Evolutionary conservation across 139 green algal species (phyloP).

Genomic region (Tetratostichococcus sp.): DNA sequence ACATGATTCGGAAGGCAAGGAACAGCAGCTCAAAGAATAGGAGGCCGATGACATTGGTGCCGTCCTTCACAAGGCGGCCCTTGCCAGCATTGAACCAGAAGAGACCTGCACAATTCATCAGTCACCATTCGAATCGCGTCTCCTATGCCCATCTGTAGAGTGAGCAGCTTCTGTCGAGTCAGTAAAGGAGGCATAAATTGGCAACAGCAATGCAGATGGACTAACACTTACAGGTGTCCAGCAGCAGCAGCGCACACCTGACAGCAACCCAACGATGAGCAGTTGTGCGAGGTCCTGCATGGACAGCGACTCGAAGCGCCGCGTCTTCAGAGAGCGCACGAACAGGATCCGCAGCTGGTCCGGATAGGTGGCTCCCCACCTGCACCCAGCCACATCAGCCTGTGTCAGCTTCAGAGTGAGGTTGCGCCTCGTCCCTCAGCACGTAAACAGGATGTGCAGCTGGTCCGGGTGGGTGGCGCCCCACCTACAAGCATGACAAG

Average conservation of each 20-base stretch:
- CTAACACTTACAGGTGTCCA: no score
- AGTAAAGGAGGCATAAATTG: no score
- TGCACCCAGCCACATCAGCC: neutral
- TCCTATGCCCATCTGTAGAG: no score
- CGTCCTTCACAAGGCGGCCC: neutral
- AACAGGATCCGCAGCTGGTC: constrained; percentile 17
- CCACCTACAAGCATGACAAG: no score
- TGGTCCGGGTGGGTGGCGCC: no score
- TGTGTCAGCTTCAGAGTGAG: no score
- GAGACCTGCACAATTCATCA: neutral
- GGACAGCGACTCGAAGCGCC: constrained; percentile 14
- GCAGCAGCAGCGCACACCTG: neutral
- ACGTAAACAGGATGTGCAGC: no score
- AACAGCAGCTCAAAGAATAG: constrained; percentile 16
- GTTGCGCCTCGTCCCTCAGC: no score
- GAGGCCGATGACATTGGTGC: constrained; percentile 1
- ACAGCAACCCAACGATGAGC: constrained; percentile 10
- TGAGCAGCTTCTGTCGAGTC: no score
- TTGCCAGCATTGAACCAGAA: constrained; percentile 12
- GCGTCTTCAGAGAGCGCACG: constrained; percentile 10
- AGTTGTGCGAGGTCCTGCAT: constrained; percentile 15
- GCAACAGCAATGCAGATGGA: no score
- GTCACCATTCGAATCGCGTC: neutral
- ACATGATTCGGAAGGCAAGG: constrained; percentile 2
- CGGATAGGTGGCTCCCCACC: constrained; percentile 16